Evolutionary conservation across 1,284 basidiomycete species (phyloP).

Genomic region (Microbotryum violaceum): DNA sequence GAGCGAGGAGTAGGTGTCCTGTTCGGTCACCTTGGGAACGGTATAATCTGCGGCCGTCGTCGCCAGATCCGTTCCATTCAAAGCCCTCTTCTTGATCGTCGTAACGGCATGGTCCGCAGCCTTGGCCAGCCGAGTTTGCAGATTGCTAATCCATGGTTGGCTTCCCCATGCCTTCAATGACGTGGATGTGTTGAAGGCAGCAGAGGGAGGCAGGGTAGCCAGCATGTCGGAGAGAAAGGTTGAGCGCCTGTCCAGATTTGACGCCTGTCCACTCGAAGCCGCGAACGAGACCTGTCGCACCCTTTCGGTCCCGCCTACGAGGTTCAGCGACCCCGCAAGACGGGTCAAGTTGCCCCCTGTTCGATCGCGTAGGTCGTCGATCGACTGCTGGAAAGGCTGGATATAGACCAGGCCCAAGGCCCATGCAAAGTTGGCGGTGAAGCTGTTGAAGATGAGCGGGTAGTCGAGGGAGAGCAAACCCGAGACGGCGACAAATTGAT

Average conservation of each 20-base stretch:
- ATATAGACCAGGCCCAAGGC: constrained; percentile 70
- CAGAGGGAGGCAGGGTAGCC: neutral
- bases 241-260: constrained; percentile 46
- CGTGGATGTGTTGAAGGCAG: neutral
- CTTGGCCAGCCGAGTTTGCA: no score
- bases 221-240: constrained; percentile 35
- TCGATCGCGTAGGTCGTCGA: constrained; percentile 67
- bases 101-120: neutral
- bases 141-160: no score
- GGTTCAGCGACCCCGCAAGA: constrained; percentile 52
- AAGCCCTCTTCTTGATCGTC: no score
- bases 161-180: neutral
- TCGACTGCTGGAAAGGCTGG: constrained; percentile 62
- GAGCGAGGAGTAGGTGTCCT: neutral
- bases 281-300: constrained; percentile 13
- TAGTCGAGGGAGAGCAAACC: constrained; percentile 78
- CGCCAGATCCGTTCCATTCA: neutral
- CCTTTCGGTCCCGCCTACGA: constrained; percentile 35
- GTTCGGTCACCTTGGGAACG: constrained; percentile 22
- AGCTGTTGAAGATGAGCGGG: constrained; percentile 65
- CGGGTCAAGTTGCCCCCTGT: constrained; percentile 70
- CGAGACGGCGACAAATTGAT: constrained; percentile 70
- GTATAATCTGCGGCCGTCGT: constrained; percentile 8
- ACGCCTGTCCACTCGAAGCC: constrained; percentile 24
- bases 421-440: constrained; percentile 78